Conservation (phyloP, 306 rosid species). For the Cicer bijugum region DNA sequence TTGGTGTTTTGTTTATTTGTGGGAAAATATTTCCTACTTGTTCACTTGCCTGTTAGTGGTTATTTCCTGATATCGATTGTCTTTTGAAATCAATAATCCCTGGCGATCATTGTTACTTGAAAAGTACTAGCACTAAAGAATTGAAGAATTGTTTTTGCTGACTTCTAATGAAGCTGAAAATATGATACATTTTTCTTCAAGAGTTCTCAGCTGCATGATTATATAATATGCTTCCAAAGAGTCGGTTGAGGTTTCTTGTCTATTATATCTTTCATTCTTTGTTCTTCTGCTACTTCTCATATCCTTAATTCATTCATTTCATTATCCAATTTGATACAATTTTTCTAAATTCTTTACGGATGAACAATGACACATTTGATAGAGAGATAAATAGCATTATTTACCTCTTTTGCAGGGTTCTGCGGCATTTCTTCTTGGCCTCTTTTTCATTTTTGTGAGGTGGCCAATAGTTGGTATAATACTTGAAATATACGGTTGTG, state of each 20-base stretch:
- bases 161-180: slow-evolving; percentile 28
- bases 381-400: slow-evolving; percentile 22
- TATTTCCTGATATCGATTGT: slow-evolving; percentile 33
- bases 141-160: slow-evolving; percentile 11
- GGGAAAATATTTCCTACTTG: background rate
- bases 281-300: background rate
- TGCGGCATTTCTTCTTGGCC: slow-evolving; percentile 84
- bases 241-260: background rate
- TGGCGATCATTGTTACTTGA: background rate
- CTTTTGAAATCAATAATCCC: slow-evolving; percentile 14
- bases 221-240: background rate
- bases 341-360: slow-evolving; percentile 1
- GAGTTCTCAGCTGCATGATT: slow-evolving; percentile 14
- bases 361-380: slow-evolving; percentile 15
- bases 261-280: slow-evolving; percentile 12
- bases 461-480: slow-evolving; percentile 88
- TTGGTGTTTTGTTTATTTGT: background rate
- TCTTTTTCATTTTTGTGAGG: slow-evolving; percentile 86
- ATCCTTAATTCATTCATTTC: slow-evolving; percentile 5
- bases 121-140: slow-evolving; percentile 1
- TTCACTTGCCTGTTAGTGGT: slow-evolving; percentile 14
- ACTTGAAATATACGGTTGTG: slow-evolving; percentile 74
- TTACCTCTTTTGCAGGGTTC: slow-evolving; percentile 72
- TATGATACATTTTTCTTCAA: background rate
- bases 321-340: slow-evolving; percentile 11